Conservation (phyloP, 805 yeast species). For the Candida cerambycidarum region DNA sequence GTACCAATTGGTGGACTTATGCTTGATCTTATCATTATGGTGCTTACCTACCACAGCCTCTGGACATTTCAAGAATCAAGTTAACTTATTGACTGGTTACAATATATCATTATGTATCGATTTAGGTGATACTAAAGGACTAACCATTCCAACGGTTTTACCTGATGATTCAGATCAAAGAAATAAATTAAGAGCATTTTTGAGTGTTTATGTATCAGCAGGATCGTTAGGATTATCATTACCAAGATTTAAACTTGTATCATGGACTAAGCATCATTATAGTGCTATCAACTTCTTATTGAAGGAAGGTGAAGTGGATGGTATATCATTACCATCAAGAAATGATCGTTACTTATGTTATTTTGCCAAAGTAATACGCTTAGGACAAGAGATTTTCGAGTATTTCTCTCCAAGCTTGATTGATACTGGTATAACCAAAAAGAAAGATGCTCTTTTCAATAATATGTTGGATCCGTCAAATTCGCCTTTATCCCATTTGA, state of each 20-base stretch:
- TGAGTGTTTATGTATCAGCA: constrained; percentile 51
- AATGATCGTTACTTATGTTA: constrained; percentile 44
- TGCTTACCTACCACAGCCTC: constrained; percentile 51
- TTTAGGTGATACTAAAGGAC: constrained; percentile 30
- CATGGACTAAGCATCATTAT: constrained; percentile 48
- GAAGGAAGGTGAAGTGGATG: constrained; percentile 18
- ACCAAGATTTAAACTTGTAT: constrained; percentile 50
- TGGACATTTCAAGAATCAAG: constrained; percentile 54
- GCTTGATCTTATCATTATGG: constrained; percentile 50
- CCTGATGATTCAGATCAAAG: constrained; percentile 23
- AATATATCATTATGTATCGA: constrained; percentile 51
- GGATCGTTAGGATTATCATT: constrained; percentile 52
- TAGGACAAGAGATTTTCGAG: constrained; percentile 51
- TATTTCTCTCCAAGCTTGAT: constrained; percentile 31
- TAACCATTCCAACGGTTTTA: constrained; percentile 17
- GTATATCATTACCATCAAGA: constrained; percentile 20
- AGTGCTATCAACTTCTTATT: constrained; percentile 22
- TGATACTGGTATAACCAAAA: constrained; percentile 10
- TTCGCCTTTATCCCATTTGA: constrained; percentile 16
- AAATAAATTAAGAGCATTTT: constrained; percentile 38
- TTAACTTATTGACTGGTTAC: constrained; percentile 46
- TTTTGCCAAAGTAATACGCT: constrained; percentile 43
- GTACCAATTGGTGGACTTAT: constrained; percentile 41
- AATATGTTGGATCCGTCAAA: constrained; percentile 16
- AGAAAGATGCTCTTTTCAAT: constrained; percentile 13